Base-by-base conservation (phyloP, 148 eudicot species). In the Rhododendron molle region DNA sequence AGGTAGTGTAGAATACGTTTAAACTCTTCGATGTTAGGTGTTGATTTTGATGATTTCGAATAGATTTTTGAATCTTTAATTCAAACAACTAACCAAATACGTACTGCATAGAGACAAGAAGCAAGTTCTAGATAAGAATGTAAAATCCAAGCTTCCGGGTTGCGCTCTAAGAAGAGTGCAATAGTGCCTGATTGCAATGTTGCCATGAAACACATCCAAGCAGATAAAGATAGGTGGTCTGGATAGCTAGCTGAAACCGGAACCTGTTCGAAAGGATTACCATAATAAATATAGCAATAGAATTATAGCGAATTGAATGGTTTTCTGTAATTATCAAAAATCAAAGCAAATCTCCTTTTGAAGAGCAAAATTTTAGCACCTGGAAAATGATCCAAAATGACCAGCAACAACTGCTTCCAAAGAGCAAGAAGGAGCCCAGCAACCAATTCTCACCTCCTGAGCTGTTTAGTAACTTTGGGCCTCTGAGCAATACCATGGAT, bases 321-420 rank as follows among this genome's bases (percentile, higher is more conserved):
- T 49, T 34, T 69, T n/a, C 21, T 8, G 4, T 43, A 58, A 23
- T 62, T 10, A 23, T 28, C 74, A 3, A 28, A 30, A 7, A 30
- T 32, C 32, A 32, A 32, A 32, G 32, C 32, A 32, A 32, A 32
- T 71, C 16, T 26, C 34, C 36, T 10, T 28, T 21, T 76, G 26
- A 78, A 44, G 44, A 26, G 23, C 18, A 18, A 36, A 15, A 84
- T 0, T 30, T n/a, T 5, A 20, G 7, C 89, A 95, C 96, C 98
- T 93, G 96, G 36, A 95, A 84, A 83, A 95, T 94, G 30, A 95
- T 94, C 96, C 96, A 95, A 62, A 90, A 10, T 1, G 98, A 92
- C 96, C 95, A 93, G 85, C 92, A 93, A 82, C 89, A 88, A 78
- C 87, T 85, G 81, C 92, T 93, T 21, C 71, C 94, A 81, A 95